These are phyloP conservation scores for Lentinula sp. DNA, from an alignment of 768 basidiomycete species.

Conservation along the genomic window DNA sequence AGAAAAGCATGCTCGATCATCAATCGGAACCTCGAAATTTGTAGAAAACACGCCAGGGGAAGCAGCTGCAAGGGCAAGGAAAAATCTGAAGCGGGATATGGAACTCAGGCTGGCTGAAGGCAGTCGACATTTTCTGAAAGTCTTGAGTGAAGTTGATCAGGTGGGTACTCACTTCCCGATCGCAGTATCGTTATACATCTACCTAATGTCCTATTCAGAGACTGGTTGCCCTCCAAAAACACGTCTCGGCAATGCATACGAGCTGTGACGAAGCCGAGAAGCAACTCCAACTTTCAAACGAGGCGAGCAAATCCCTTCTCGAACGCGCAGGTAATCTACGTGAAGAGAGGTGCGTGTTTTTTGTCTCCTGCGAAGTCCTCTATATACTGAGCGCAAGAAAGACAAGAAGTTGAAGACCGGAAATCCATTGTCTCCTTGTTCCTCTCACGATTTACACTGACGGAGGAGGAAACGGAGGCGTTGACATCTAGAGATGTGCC, in stretches of 20 bases:
- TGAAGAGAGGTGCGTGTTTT: conserved; percentile 54
- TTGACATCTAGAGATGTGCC: conserved; percentile 77
- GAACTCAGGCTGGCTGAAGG: conserved; percentile 79
- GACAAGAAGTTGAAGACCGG: conserved; percentile 64
- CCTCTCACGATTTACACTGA: conserved; percentile 81
- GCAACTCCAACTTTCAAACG: conserved; percentile 68
- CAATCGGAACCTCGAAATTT: conserved; percentile 14
- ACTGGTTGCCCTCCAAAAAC: conserved; percentile 70
- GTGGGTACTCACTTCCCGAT: conserved; percentile 40
- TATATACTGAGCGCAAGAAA: conserved; percentile 18
- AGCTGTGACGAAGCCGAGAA: conserved; percentile 82
- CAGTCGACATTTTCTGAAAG: conserved; percentile 75
- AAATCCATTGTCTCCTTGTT: conserved; percentile 76
- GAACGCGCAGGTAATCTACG: conserved; percentile 77
- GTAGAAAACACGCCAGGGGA: conserved; percentile 45
- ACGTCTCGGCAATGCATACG: conserved; percentile 73
- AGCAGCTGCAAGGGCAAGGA: conserved; percentile 67
- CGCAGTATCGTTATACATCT: conserved; percentile 3
- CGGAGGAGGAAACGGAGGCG: conserved; percentile 62
- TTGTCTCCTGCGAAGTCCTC: not conserved
- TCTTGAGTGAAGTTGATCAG: conserved; percentile 85
- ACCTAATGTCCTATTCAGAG: conserved; percentile 46
- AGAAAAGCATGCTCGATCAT: conserved; percentile 16
- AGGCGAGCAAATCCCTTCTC: conserved; percentile 71
- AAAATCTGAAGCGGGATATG: conserved; percentile 77